Percentiles rank a stretch among this genome's conserved stretches.
phyloP scores from a whole-genome alignment of 2,329 filamentous ascomycete genomes.

The Didymosphaeria variabile region DNA sequence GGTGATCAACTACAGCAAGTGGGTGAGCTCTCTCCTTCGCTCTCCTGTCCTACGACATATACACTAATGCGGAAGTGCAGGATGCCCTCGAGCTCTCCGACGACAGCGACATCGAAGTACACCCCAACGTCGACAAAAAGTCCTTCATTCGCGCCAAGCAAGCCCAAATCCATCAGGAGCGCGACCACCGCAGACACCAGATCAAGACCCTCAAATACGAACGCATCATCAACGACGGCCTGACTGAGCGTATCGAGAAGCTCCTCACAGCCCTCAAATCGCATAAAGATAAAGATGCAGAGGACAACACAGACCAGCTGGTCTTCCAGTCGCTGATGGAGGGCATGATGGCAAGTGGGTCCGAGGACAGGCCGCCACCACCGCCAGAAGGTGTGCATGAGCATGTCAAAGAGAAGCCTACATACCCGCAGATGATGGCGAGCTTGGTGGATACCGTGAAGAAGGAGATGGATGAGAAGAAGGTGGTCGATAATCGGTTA shows the following conservation, averaged over 20 bases:
- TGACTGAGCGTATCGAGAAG: conserved; percentile 82
- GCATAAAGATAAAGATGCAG: conserved; percentile 66
- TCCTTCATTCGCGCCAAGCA: conserved; percentile 99
- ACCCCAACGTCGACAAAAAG: conserved; percentile 97
- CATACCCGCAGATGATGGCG: conserved; percentile 98
- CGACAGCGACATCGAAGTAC: conserved; percentile 97
- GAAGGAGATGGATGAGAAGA: conserved; percentile 77
- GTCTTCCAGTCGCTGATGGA: conserved; percentile 92
- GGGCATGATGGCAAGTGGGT: conserved; percentile 66
- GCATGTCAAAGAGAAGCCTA: conserved; percentile 77
- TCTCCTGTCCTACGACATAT: conserved; percentile 10
- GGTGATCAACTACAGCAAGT: conserved; percentile 77
- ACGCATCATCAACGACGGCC: conserved; percentile 88
- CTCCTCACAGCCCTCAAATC: conserved; percentile 78
- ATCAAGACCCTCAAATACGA: conserved; percentile 95
- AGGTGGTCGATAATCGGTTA: conserved; percentile 72
- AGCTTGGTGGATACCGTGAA: conserved; percentile 94
- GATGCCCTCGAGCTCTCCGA: conserved; percentile 96
- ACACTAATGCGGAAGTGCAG: conserved; percentile 51
- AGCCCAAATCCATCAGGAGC: conserved; percentile 93
- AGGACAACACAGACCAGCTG: conserved; percentile 71
- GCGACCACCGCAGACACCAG: conserved; percentile 82
- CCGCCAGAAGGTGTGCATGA: conserved; percentile 82
- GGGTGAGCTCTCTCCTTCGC: conserved; percentile 59
- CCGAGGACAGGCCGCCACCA: conserved; percentile 76